These are phyloP conservation scores for Lasiodiplodia theobromae DNA, from an alignment of 2,329 filamentous ascomycete genomes.

Conservation along the genomic window DNA sequence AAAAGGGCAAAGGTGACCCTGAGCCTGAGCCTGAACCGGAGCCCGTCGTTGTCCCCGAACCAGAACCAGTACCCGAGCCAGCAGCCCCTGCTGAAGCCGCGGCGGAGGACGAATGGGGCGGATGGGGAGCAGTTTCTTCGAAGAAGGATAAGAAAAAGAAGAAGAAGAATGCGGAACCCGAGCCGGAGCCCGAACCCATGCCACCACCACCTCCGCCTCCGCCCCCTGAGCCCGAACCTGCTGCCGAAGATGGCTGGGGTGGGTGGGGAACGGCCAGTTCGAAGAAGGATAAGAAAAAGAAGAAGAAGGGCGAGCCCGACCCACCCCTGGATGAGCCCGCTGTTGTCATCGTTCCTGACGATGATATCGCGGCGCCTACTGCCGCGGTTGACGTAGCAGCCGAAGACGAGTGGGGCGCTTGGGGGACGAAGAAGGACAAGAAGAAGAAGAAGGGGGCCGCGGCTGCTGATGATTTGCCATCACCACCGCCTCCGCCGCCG, in stretches of 20 bases:
- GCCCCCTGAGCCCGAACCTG: conserved; percentile 36
- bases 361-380: conserved; percentile 6
- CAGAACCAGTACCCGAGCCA: conserved; percentile 19
- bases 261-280: conserved; percentile 26
- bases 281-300: conserved; percentile 35
- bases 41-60: conserved; percentile 3
- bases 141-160: conserved; percentile 54
- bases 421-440: conserved; percentile 43
- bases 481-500: not conserved
- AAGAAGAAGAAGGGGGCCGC: conserved; percentile 57
- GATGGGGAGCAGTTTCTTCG: conserved; percentile 1
- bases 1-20: conserved; percentile 26
- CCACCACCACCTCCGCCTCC: conserved; percentile 33
- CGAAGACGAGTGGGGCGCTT: conserved; percentile 16
- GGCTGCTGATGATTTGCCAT: conserved; percentile 30
- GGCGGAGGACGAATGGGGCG: conserved; percentile 22
- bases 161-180: conserved; percentile 41
- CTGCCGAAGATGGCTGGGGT: conserved; percentile 36
- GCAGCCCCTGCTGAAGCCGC: not conserved
- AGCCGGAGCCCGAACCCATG: conserved; percentile 33
- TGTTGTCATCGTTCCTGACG: conserved; percentile 15
- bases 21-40: conserved; percentile 25
- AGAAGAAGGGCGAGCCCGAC: conserved; percentile 33
- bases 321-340: conserved; percentile 8
- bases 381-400: not conserved